These are phyloP conservation scores for Scutellaria minor DNA, from an alignment of 257 asterid species.

Conservation along the genomic window DNA sequence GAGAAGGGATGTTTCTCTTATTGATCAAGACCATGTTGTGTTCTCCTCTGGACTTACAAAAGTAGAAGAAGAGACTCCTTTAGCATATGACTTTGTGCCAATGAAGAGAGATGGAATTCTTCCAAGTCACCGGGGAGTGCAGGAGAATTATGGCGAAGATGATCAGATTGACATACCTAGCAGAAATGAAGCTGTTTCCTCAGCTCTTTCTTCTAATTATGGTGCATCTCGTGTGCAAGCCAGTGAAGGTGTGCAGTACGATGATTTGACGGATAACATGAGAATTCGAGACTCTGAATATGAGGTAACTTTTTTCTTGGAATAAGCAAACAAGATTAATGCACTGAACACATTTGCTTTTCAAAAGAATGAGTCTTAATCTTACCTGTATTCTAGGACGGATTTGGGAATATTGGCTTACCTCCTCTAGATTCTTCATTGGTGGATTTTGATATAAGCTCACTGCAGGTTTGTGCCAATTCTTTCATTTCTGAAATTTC, in stretches of 20 bases:
- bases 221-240: conserved; percentile 47
- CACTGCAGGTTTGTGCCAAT: conserved; percentile 75
- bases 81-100: conserved; percentile 62
- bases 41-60: conserved; percentile 59
- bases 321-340: conserved; percentile 15
- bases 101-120: conserved; percentile 48
- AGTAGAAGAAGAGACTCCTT: conserved; percentile 64
- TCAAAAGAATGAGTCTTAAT: conserved; percentile 25
- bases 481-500: conserved; percentile 9
- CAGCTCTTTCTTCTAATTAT: conserved; percentile 48
- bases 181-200: conserved; percentile 49
- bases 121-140: conserved; percentile 47
- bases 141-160: conserved; percentile 47
- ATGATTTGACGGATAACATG: conserved; percentile 60
- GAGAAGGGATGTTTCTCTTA: conserved; percentile 80
- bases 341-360: conserved; percentile 6
- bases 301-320: conserved; percentile 53
- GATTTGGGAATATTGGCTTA: conserved; percentile 51
- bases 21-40: conserved; percentile 84
- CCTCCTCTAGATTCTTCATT: conserved; percentile 67
- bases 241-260: conserved; percentile 53
- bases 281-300: conserved; percentile 60
- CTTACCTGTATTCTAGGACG: conserved; percentile 53
- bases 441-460: conserved; percentile 65
- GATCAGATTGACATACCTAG: conserved; percentile 43